Conservation (phyloP, 2,329 filamentous ascomycete species). For the Pseudocercospora vitis region DNA sequence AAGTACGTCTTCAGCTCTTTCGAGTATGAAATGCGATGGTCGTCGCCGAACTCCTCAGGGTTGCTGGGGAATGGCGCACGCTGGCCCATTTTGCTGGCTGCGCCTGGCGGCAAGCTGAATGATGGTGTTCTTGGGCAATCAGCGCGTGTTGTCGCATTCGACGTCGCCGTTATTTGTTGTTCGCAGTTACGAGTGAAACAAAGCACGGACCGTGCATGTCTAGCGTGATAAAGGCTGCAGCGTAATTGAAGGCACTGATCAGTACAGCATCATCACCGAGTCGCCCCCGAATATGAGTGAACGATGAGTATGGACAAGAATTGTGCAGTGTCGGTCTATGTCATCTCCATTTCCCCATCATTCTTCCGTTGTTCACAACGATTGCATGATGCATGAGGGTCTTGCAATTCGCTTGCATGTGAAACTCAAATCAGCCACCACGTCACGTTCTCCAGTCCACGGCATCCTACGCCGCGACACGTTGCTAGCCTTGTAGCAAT, state of each 20-base stretch:
- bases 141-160: not conserved
- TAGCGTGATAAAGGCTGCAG: not conserved
- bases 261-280: too few species aligned
- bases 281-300: too few species aligned
- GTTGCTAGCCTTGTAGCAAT: not conserved
- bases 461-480: not conserved
- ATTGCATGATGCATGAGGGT: too few species aligned
- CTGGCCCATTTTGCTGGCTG: slow-evolving; percentile 20
- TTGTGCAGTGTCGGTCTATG: too few species aligned
- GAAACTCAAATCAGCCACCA: not conserved
- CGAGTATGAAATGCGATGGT: slow-evolving; percentile 85
- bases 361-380: too few species aligned
- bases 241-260: not conserved
- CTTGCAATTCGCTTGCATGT: too few species aligned
- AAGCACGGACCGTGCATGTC: not conserved
- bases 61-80: slow-evolving; percentile 52
- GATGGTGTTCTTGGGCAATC: too few species aligned
- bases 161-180: not conserved
- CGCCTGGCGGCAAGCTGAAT: too few species aligned
- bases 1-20: slow-evolving; percentile 73
- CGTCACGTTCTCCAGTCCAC: not conserved
- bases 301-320: too few species aligned
- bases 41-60: slow-evolving; percentile 68
- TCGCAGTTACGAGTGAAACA: not conserved
- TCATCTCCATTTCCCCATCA: too few species aligned